Base-by-base conservation (phyloP, 306 rosid genomes). In the Luffa acutangula region DNA sequence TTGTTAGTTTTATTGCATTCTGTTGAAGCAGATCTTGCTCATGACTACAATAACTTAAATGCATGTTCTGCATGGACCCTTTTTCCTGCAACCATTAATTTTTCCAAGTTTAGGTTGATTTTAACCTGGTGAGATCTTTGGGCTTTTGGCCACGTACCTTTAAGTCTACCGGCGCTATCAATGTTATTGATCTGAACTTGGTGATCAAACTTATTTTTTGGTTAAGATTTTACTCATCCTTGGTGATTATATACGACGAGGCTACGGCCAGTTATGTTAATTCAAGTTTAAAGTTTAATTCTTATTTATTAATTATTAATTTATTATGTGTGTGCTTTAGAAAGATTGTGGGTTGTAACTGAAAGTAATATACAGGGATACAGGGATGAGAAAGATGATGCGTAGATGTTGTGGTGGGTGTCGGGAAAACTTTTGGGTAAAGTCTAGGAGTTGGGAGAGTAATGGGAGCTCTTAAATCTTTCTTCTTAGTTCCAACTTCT, bases 1-100 rank as follows among this genome's bases (percentile, higher is more conserved):
- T 43, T 60, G 58, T 12, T 34, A 79, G 79, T 78, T 41, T 54
- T 82, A 37, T 75, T 59, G 31, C 78, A 37, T 84, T 57, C 78
- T 36, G 18, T 71, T 45, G n/a, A 21, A 69, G 75, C 17, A 69
- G 13, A 33, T 13, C 37, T 64, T 13, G 21, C 43, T 64, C 45
- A 36, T 39, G 48, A 39, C 46, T 65, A 17, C n/a, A 39, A 36
- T 66, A 66, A 66, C 31, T 66, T 39, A 7, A 15, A 36, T 66
- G 13, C 71, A 25, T 59, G 37, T 59, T 25, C 15, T 59, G 65
- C 15, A 3, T 25, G 65, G 65, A 25, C 25, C 1, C 6, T 10
- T 25, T 25, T 11, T 11, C 17, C 17, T 59, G 37, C 36, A 25
- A 59, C 6, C 2, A 21, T 25, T 59, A 0, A 25, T 34, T 9